Base-by-base conservation (phyloP, 495 filamentous ascomycete species). In the Podospora bellae-mahoneyi region DNA sequence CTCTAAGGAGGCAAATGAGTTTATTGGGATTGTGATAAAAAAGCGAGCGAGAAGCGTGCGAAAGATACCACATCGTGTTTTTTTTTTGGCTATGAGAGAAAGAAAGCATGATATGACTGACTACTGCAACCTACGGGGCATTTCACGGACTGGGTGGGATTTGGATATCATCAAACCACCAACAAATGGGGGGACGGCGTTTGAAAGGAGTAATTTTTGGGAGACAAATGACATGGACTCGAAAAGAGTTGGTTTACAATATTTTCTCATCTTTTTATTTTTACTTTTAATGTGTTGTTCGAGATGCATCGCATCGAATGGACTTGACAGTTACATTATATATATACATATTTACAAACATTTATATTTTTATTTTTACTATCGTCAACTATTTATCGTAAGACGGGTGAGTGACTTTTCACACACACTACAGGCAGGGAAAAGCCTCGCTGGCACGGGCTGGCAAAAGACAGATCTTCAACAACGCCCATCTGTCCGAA, bases 1-100 rank as follows among this genome's bases (percentile, higher is more conserved):
- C 89, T 44, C 81, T 90, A 74, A 83, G 87, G 73, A 82, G 87
- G 72, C 87, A 90, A 70, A 89, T 90, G 86, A 90, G 87, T 75
- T 75, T 90, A 72, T 71, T 85, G 65, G 81, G 82, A 48, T 75
- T 85, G 76, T 86, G 62, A 60, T 59, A 9, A 55, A 44, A 20
- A 5, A 23, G 63, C 57, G 13, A 26, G 54, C 67, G 57, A 26
- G 60, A 64, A 64, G 20, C 56, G 56, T 20, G 56, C 56, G 23
- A 58, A 58, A 58, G 19, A 58, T 27, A 58, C 56, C n/a, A 58
- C 19, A 58, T 58, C 19, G 19, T 58, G n/a, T 58, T 66, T 48
- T 66, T 60, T 66, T 48, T 66, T 32, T 32, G 19, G 48, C 3
- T 32, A 65, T 56, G 23, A 54, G 23, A 54, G 15, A 64, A 56